Evolutionary conservation across 176 grass and related monocot species (phyloP).

Genomic region (Bonia amplexicaulis): DNA sequence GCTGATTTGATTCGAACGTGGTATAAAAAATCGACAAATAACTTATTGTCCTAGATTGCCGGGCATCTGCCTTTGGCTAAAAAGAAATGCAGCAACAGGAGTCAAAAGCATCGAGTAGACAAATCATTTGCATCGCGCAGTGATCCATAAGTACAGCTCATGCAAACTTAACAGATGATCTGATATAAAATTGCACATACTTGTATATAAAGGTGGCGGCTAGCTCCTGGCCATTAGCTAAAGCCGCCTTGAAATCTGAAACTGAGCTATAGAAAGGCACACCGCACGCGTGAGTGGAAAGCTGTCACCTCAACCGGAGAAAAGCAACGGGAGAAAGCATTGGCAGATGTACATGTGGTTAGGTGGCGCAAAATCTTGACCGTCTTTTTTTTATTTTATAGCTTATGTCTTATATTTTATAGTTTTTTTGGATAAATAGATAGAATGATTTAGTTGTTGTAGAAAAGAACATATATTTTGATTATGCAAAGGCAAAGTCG

Average conservation of each 20-base stretch:
- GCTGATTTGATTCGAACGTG: background rate
- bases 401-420: too few species aligned
- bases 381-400: too few species aligned
- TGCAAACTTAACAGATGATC: background rate
- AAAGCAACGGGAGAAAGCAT: background rate
- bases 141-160: slow-evolving; percentile 2
- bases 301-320: background rate
- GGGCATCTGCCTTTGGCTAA: background rate
- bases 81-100: background rate
- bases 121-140: background rate
- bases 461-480: background rate
- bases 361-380: background rate
- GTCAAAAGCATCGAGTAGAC: background rate
- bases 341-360: background rate
- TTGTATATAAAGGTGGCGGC: background rate
- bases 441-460: too few species aligned
- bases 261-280: background rate
- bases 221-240: background rate
- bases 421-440: too few species aligned
- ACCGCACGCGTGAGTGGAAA: background rate
- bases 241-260: slow-evolving; percentile 9
- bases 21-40: background rate
- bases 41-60: background rate
- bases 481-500: background rate
- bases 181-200: background rate